Conservation (phyloP, 1,284 basidiomycete species). For the Waitea zeae region DNA sequence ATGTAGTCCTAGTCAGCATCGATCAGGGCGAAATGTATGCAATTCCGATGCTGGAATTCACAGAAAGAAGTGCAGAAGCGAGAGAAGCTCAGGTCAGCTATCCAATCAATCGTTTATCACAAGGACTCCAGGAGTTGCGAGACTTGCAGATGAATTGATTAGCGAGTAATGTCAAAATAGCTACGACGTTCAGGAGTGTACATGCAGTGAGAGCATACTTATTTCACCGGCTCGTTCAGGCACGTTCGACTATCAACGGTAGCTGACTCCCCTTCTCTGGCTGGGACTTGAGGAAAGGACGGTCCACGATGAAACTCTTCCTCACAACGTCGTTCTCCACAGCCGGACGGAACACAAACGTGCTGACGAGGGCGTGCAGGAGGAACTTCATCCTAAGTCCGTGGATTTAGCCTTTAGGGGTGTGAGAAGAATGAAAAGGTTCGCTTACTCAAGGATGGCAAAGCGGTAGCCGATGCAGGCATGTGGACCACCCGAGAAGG, state of each 20-base stretch:
- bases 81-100: no score
- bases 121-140: no score
- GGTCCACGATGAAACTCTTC: not conserved
- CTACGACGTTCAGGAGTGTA: no score
- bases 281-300: not conserved
- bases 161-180: no score
- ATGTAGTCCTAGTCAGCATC: no score
- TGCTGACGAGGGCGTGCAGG: not conserved
- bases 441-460: conserved; percentile 5
- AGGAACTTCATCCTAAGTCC: conserved; percentile 2
- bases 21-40: no score
- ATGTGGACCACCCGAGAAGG: conserved; percentile 42
- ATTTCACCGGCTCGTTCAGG: no score
- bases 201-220: no score
- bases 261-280: conserved; percentile 4
- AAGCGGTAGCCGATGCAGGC: conserved; percentile 11
- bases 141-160: no score
- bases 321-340: not conserved
- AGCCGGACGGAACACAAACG: not conserved
- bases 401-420: not conserved
- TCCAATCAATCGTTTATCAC: no score
- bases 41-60: no score
- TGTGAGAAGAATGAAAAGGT: not conserved
- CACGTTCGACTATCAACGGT: conserved; percentile 1
- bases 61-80: no score